phyloP scores from a whole-genome alignment of 208 protist genomes.

The Trypanosoma conorhini region DNA sequence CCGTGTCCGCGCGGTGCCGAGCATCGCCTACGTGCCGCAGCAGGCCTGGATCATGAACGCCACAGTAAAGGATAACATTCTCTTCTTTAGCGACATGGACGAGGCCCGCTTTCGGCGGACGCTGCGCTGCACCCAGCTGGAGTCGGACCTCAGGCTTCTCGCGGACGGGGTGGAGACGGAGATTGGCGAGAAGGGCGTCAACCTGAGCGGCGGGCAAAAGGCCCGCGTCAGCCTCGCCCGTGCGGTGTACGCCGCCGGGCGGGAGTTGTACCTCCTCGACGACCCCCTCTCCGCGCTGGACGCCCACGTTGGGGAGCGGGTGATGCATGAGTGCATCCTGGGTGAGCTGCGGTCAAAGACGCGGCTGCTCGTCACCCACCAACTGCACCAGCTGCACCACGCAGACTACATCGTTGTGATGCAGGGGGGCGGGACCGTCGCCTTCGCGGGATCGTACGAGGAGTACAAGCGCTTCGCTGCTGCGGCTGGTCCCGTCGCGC shows the following conservation, averaged over 20 bases:
- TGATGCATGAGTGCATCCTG: conserved; percentile 46
- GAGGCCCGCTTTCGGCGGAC: conserved; percentile 32
- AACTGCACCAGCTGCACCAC: conserved; percentile 75
- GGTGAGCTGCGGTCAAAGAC: conserved; percentile 58
- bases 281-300: conserved; percentile 91
- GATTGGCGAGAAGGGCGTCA: conserved; percentile 69
- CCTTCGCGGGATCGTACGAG: conserved; percentile 36
- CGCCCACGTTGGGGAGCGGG: conserved; percentile 58
- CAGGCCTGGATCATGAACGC: conserved; percentile 81
- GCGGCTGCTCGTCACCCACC: conserved; percentile 88
- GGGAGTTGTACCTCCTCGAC: conserved; percentile 79
- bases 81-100: conserved; percentile 61
- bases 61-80: conserved; percentile 82
- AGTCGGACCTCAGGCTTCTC: conserved; percentile 61
- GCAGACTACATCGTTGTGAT: conserved; percentile 90
- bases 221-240: conserved; percentile 67
- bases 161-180: conserved; percentile 77
- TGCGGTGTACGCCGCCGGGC: conserved; percentile 57
- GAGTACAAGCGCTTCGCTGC: conserved; percentile 29
- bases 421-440: conserved; percentile 42
- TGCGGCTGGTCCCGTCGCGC: no score
- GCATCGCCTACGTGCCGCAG: conserved; percentile 92
- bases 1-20: conserved; percentile 27
- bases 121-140: conserved; percentile 46
- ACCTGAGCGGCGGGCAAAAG: conserved; percentile 78